phyloP scores from a whole-genome alignment of 768 basidiomycete species.

The Dacryopinax primogenitus region DNA sequence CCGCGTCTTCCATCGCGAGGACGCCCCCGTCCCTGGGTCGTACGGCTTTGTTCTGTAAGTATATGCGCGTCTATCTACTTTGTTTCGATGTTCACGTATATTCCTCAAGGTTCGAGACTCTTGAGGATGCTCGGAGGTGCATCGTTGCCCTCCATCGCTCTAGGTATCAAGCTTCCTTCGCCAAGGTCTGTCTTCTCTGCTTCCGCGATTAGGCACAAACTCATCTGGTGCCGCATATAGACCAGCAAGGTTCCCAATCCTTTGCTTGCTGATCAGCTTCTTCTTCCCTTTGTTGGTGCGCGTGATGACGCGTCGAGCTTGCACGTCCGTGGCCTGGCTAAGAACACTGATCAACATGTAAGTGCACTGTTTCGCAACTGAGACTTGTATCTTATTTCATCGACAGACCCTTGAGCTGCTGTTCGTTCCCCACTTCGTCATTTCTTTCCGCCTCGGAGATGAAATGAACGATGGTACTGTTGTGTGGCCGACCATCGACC shows the following conservation, averaged over 20 bases:
- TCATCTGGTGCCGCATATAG: conserved; percentile 4
- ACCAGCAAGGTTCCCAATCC: background rate
- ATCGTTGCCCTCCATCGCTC: conserved; percentile 57
- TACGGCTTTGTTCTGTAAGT: conserved; percentile 70
- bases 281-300: conserved; percentile 26
- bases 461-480: background rate
- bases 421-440: conserved; percentile 2
- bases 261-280: conserved; percentile 5
- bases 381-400: background rate
- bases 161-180: conserved; percentile 75
- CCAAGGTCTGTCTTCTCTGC: conserved; percentile 44
- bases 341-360: background rate
- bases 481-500: background rate
- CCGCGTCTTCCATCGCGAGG: conserved; percentile 57
- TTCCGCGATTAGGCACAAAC: conserved; percentile 14
- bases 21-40: conserved; percentile 22
- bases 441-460: background rate
- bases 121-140: conserved; percentile 61
- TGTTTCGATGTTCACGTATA: conserved; percentile 1
- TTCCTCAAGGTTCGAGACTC: conserved; percentile 49
- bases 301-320: conserved; percentile 44
- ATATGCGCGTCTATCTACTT: background rate
- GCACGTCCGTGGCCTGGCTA: conserved; percentile 67
- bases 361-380: background rate
- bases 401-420: background rate